Percentiles rank a stretch among this genome's conserved stretches.
phyloP scores from a whole-genome alignment of 2,329 filamentous ascomycete species.

The Purpureocillium lavendulum region DNA sequence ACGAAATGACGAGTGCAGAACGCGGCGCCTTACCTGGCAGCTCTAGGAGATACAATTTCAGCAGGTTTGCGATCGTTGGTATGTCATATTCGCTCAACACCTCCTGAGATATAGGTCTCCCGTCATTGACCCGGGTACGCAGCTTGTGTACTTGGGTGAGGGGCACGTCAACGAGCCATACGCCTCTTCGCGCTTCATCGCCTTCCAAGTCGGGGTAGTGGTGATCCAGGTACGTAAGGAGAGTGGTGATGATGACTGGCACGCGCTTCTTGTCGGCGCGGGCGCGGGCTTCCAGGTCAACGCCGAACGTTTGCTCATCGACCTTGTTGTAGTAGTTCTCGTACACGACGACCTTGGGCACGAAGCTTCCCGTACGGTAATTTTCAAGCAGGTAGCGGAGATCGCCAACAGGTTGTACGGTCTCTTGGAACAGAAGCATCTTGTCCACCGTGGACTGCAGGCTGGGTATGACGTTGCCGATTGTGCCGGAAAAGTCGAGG shows the following conservation, averaged over 20 bases:
- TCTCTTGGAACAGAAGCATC: conserved; percentile 99
- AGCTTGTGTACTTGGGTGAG: conserved; percentile 78
- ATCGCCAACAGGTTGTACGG: conserved; percentile 87
- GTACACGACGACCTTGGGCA: conserved; percentile 84
- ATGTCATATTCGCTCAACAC: conserved; percentile 84
- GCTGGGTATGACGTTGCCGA: conserved; percentile 96
- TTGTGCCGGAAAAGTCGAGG: conserved; percentile 91
- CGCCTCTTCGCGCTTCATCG: conserved; percentile 81
- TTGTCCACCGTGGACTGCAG: conserved; percentile 93
- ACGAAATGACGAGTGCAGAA: neutral
- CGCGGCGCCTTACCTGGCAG: conserved; percentile 62
- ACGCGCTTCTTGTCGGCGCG: conserved; percentile 93
- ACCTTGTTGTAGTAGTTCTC: conserved; percentile 99
- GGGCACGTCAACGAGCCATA: conserved; percentile 92
- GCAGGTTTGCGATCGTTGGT: conserved; percentile 81
- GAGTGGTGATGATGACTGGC: conserved; percentile 81
- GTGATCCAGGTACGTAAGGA: conserved; percentile 91
- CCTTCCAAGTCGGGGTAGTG: conserved; percentile 97
- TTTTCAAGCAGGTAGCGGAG: conserved; percentile 92
- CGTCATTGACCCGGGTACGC: conserved; percentile 76
- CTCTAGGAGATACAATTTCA: conserved; percentile 93
- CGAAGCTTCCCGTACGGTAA: conserved; percentile 89
- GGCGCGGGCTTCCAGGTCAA: conserved; percentile 92
- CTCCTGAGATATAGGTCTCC: conserved; percentile 68
- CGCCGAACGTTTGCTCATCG: conserved; percentile 94